Conservation (phyloP, 116 monocot species). For the Phalaenopsis hybrid region DNA sequence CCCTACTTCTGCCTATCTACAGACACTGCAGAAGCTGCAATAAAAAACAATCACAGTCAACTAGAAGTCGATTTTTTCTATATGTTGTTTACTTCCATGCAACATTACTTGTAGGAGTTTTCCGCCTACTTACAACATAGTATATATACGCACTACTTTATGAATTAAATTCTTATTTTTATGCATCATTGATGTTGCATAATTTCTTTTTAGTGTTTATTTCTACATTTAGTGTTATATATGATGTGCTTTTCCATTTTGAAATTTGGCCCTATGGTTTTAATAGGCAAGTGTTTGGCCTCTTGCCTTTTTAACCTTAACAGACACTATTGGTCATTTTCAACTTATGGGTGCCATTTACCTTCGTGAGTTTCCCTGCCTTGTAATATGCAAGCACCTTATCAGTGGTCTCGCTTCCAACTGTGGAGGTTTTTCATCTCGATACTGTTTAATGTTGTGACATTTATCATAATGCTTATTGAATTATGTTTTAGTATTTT, state of each 20-base stretch:
- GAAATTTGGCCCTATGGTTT: neutral
- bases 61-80: no score
- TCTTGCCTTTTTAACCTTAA: neutral
- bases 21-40: no score
- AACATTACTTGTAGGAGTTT: no score
- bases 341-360: neutral
- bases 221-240: neutral
- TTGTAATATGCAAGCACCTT: neutral
- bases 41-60: no score
- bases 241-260: neutral
- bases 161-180: neutral
- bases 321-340: neutral
- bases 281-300: neutral
- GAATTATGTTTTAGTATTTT: neutral
- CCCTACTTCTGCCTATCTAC: no score
- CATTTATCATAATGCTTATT: neutral
- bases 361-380: neutral
- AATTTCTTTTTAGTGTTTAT: neutral
- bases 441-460: neutral
- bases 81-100: no score
- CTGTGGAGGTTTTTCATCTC: neutral
- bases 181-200: neutral
- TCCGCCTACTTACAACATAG: no score
- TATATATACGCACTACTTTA: neutral
- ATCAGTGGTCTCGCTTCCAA: neutral